Base-by-base conservation (phyloP, 2,329 filamentous ascomycete genomes). In the Leptographium procerum region DNA sequence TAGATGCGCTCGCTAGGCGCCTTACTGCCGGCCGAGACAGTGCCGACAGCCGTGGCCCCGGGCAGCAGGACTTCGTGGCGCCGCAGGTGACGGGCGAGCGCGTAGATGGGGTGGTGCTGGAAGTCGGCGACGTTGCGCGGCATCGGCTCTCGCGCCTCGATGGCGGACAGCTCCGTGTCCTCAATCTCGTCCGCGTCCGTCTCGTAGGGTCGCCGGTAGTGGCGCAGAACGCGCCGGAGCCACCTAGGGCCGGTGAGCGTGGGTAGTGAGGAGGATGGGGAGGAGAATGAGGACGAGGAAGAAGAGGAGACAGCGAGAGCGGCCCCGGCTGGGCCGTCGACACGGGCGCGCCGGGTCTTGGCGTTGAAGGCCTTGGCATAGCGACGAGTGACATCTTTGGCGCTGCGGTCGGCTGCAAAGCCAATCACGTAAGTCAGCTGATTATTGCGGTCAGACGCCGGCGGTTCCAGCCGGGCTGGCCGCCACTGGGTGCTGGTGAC, bases 361-460 rank as follows among this genome's bases (percentile, higher is more conserved):
- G 91, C 88, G 65, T 91, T 94, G 72, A 87, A 97, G 0, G 87
- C 86, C 70, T 94, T 95, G 1, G 85, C 80, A 68, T 99, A 99
- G 19, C 94, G 83, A 58, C 84, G 80, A 0, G 94, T 99, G 0
- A 99, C 89, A 66, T 99, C 94, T 66, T 82, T 84, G 1, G 84
- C 90, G 16, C 82, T 83, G 3, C 85, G 87, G 63, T 95, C 88
- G 14, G 85, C 83, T 63, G 95, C 88, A 63, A 96, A 96, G 0
- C 86, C 89, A 56, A 99, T 76, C 0, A 88, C 91, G 66, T 99
- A 99, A 11, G 78, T 81, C 72, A 99, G 81, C 57, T 75, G 80
- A 64, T 96, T 97, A 58, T 86, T 79, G 8, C 78, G 76, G 69
- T 95, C 91, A 4, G 81, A 85, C 2, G 87, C 81, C 0, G 94